phyloP scores from a whole-genome alignment of 176 grass and related monocot species.

The Avena insularis region DNA sequence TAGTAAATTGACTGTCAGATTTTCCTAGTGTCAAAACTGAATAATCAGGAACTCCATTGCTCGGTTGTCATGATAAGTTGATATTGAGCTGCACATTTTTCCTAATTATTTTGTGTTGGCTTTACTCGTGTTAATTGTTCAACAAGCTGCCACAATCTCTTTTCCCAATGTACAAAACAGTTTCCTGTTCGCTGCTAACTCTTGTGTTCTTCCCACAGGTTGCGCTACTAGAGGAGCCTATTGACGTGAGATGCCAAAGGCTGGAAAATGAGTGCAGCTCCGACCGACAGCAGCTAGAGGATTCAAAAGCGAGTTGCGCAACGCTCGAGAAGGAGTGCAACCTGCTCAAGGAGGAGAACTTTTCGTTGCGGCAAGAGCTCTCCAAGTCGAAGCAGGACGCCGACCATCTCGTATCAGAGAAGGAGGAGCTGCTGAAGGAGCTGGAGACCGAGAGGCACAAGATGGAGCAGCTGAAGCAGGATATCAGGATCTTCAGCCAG shows the following conservation, averaged over 20 bases:
- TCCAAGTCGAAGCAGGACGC: constrained; percentile 47
- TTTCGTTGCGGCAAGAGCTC: constrained; percentile 50
- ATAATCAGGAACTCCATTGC: not conserved
- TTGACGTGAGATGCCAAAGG: constrained; percentile 34
- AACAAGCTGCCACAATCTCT: not conserved
- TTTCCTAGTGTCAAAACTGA: constrained; percentile 6
- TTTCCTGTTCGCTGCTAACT: constrained; percentile 2
- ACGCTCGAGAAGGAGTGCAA: constrained; percentile 57
- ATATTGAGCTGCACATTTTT: not conserved
- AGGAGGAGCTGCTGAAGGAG: constrained; percentile 52
- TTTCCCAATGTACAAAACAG: not conserved
- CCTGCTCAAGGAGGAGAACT: constrained; percentile 55
- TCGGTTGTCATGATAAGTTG: not conserved
- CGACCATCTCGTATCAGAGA: constrained; percentile 47
- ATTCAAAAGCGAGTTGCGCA: constrained; percentile 46
- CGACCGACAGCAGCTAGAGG: constrained; percentile 56
- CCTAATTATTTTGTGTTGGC: not conserved
- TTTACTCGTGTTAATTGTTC: not conserved
- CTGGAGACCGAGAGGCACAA: constrained; percentile 44
- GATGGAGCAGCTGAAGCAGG: constrained; percentile 73
- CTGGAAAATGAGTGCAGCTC: constrained; percentile 54
- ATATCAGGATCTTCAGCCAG: constrained; percentile 63
- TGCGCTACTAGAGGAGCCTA: constrained; percentile 43
- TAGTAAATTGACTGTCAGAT: not conserved
- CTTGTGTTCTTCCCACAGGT: constrained; percentile 39